Evolutionary conservation across 2,329 filamentous ascomycete genomes (phyloP).

Genomic region (Pyrenophora seminiperda): DNA sequence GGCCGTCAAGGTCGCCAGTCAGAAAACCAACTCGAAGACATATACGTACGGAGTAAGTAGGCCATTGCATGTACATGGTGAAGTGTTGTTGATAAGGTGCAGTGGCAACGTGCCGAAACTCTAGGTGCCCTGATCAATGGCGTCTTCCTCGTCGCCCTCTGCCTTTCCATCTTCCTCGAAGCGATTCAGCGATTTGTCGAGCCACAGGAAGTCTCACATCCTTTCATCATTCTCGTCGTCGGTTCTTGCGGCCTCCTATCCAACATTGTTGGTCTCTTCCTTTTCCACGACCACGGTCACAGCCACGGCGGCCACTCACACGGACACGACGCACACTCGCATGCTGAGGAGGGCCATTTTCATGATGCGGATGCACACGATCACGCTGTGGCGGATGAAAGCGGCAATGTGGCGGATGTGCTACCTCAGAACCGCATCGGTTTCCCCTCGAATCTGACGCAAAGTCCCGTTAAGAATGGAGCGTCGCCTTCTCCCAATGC

Average conservation of each 20-base stretch:
- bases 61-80: background rate
- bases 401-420: conserved; percentile 64
- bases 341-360: conserved; percentile 59
- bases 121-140: conserved; percentile 96
- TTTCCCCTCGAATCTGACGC: conserved; percentile 45
- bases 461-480: conserved; percentile 23
- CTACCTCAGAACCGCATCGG: conserved; percentile 67
- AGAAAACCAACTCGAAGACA: conserved; percentile 78
- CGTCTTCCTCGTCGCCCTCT: conserved; percentile 94
- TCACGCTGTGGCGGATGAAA: conserved; percentile 59
- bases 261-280: conserved; percentile 84
- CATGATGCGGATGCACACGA: conserved; percentile 53
- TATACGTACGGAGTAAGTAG: conserved; percentile 88
- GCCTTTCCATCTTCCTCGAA: conserved; percentile 94
- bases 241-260: conserved; percentile 84
- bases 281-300: conserved; percentile 94
- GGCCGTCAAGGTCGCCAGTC: conserved; percentile 88
- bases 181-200: conserved; percentile 91
- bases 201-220: conserved; percentile 83
- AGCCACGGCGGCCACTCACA: conserved; percentile 68
- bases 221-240: conserved; percentile 85
- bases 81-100: conserved; percentile 23
- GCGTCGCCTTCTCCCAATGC: conserved; percentile 18
- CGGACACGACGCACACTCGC: conserved; percentile 49
- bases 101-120: conserved; percentile 98